These are phyloP conservation scores for Sideroxylon spinosum DNA, from an alignment of 179 eudicot genomes.

Conservation along the genomic window DNA sequence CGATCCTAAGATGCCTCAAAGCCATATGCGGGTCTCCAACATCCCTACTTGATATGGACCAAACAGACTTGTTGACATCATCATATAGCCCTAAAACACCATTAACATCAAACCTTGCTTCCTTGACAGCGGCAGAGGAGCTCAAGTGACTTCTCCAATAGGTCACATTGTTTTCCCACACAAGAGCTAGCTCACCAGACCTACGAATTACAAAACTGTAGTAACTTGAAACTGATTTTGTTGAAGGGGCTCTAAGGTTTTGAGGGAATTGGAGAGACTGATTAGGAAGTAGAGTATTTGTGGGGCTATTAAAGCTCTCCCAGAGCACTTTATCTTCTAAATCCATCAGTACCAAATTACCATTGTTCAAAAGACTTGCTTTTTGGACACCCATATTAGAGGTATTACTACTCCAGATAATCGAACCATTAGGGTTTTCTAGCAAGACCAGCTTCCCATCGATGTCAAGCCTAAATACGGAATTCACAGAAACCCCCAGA, in stretches of 20 bases:
- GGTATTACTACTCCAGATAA: conserved; percentile 61
- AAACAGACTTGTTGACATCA: conserved; percentile 28
- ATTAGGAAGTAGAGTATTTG: conserved; percentile 49
- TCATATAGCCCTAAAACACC: conserved; percentile 49
- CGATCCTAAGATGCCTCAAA: conserved; percentile 53
- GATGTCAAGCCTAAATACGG: conserved; percentile 41
- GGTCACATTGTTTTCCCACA: conserved; percentile 67
- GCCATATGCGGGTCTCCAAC: conserved; percentile 36
- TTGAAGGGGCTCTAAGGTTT: conserved; percentile 51
- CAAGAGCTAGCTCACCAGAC: conserved; percentile 46
- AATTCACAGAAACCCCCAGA: conserved; percentile 46
- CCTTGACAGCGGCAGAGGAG: conserved; percentile 24
- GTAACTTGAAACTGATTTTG: conserved; percentile 42
- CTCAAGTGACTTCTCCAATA: conserved; percentile 50
- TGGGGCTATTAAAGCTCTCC: conserved; percentile 61
- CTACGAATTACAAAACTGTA: conserved; percentile 40
- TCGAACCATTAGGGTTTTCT: conserved; percentile 33
- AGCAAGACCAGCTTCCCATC: conserved; percentile 53
- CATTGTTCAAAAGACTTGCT: conserved; percentile 53
- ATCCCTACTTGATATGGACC: conserved; percentile 49
- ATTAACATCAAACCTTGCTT: conserved; percentile 41
- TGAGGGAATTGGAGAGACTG: conserved; percentile 47
- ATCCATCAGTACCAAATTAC: conserved; percentile 47
- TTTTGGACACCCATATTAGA: conserved; percentile 45
- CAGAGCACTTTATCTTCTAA: conserved; percentile 34